phyloP scores from a whole-genome alignment of 2,329 filamentous ascomycete genomes.

The Diaporthe sp. region DNA sequence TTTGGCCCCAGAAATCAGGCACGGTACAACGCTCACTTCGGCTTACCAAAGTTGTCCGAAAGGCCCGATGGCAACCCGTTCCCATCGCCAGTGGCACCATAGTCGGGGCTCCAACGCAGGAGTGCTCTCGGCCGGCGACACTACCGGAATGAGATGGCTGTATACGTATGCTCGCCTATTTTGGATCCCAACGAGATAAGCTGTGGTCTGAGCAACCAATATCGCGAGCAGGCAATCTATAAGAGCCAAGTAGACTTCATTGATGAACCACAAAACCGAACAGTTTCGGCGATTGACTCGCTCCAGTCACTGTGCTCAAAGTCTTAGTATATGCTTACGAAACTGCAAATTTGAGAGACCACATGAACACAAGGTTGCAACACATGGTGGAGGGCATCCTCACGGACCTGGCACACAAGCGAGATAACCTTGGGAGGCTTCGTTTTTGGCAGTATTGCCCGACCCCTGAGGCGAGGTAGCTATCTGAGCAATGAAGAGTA shows the following conservation, averaged over 20 bases:
- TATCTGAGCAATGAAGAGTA: background rate
- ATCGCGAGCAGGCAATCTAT: background rate
- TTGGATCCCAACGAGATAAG: background rate
- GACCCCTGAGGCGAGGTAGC: background rate
- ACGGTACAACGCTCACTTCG: background rate
- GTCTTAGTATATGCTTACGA: slow-evolving; percentile 4
- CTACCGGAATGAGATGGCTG: background rate
- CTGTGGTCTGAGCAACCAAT: slow-evolving; percentile 11
- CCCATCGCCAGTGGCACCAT: background rate
- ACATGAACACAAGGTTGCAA: background rate
- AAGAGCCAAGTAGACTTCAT: background rate
- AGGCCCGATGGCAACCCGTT: background rate
- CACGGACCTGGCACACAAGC: background rate
- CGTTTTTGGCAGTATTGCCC: background rate
- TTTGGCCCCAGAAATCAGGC: background rate
- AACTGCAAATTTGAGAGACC: background rate
- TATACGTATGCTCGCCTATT: background rate
- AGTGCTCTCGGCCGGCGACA: background rate
- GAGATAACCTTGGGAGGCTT: background rate
- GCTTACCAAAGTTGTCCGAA: background rate
- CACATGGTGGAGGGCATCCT: slow-evolving; percentile 1
- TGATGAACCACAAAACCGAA: background rate
- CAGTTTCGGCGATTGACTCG: background rate
- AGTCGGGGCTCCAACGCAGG: background rate
- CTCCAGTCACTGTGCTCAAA: background rate